Conservation (phyloP, 2,329 filamentous ascomycete genomes). For the Apiospora phragmitis region DNA sequence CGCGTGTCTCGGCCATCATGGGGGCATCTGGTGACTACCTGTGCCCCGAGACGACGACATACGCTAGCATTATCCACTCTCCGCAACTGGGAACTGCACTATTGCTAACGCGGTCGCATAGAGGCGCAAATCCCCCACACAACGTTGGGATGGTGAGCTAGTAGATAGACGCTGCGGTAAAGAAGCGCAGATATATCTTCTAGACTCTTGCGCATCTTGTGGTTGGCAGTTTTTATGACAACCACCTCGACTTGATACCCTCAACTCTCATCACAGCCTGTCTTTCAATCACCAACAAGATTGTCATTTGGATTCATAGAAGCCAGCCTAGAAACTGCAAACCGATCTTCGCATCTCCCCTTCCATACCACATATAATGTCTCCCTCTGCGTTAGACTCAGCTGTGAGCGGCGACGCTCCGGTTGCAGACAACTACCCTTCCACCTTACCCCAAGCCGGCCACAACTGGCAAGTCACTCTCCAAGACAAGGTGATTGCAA, state of each 20-base stretch:
- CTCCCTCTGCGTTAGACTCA: conserved; percentile 17
- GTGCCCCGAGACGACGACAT: not conserved
- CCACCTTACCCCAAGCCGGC: conserved; percentile 33
- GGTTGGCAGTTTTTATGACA: too few species aligned
- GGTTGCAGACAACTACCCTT: conserved; percentile 23
- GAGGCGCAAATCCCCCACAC: not conserved
- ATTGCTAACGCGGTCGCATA: not conserved
- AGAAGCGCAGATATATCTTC: not conserved
- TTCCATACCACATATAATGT: conserved; percentile 11
- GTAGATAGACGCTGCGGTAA: too few species aligned
- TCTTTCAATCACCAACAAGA: too few species aligned
- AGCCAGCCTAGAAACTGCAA: not conserved
- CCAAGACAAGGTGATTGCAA: conserved; percentile 39
- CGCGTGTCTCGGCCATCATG: not conserved
- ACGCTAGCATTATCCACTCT: not conserved
- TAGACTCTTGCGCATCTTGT: not conserved
- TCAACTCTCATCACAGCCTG: not conserved
- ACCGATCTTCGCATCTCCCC: not conserved
- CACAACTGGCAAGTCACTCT: conserved; percentile 38
- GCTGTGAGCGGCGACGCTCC: conserved; percentile 7
- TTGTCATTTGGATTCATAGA: not conserved
- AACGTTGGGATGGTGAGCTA: not conserved
- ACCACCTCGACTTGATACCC: not conserved
- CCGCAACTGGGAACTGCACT: not conserved
- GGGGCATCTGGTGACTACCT: not conserved